Evolutionary conservation across 2,329 filamentous ascomycete genomes (phyloP).

Genomic region (Monosporascus sp.): DNA sequence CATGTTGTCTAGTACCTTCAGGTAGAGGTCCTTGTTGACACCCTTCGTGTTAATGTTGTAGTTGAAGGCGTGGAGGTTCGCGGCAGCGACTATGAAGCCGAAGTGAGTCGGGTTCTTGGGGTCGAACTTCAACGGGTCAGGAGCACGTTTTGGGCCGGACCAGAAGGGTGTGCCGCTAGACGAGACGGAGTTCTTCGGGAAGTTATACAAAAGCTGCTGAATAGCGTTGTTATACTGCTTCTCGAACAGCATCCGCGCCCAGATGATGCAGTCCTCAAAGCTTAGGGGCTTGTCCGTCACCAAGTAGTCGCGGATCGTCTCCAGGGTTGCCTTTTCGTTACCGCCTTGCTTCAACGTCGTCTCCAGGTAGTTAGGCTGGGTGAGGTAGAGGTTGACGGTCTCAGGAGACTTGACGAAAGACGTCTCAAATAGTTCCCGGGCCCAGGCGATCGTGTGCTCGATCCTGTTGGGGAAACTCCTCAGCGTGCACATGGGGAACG

Average conservation of each 20-base stretch:
- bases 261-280: constrained; percentile 94
- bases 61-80: constrained; percentile 95
- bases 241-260: constrained; percentile 91
- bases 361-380: constrained; percentile 84
- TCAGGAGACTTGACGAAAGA: constrained; percentile 92
- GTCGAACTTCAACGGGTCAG: constrained; percentile 86
- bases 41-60: constrained; percentile 89
- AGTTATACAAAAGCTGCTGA: constrained; percentile 91
- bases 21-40: constrained; percentile 64
- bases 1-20: constrained; percentile 80
- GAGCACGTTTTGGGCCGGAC: constrained; percentile 96
- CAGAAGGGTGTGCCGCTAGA: constrained; percentile 90
- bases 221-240: constrained; percentile 96
- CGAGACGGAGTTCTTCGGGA: constrained; percentile 88
- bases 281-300: constrained; percentile 86
- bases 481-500: constrained; percentile 98
- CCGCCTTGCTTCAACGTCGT: constrained; percentile 85
- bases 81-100: constrained; percentile 79
- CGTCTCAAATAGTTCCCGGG: constrained; percentile 89
- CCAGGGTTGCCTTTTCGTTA: constrained; percentile 88
- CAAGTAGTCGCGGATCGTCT: constrained; percentile 83
- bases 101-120: constrained; percentile 79
- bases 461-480: constrained; percentile 97
- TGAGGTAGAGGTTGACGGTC: constrained; percentile 89
- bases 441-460: constrained; percentile 98